These are phyloP conservation scores for Monosporozyma servazzii DNA, from an alignment of 805 yeast species.

Conservation along the genomic window DNA sequence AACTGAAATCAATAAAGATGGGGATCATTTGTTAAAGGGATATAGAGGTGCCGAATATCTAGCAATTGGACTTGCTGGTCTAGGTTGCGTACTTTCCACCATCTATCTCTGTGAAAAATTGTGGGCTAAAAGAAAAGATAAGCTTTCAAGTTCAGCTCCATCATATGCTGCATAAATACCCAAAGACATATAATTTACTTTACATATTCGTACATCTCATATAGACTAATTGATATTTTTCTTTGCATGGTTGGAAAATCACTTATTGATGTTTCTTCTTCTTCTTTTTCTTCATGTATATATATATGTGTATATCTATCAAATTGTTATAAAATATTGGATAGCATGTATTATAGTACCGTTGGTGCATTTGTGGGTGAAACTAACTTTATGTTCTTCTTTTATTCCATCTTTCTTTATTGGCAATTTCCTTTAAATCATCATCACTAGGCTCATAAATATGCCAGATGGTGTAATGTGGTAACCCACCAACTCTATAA, in stretches of 20 bases:
- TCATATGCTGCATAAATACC: background rate
- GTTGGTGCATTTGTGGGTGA: background rate
- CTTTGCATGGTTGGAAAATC: background rate
- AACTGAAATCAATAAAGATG: slow-evolving; percentile 28
- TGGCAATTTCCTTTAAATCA: slow-evolving; percentile 61
- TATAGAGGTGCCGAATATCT: slow-evolving; percentile 51
- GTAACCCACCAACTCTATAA: slow-evolving; percentile 75
- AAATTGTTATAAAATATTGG: background rate
- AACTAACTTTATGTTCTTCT: slow-evolving; percentile 22
- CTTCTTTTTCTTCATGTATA: background rate
- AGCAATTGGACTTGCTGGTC: slow-evolving; percentile 48
- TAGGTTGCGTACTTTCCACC: slow-evolving; percentile 13
- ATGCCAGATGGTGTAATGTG: slow-evolving; percentile 87
- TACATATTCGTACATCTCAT: background rate
- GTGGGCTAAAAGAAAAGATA: slow-evolving; percentile 7
- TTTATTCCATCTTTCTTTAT: slow-evolving; percentile 58
- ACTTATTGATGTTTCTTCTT: no score
- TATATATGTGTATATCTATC: background rate
- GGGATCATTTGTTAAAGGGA: slow-evolving; percentile 30
- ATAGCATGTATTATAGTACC: background rate
- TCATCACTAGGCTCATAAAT: slow-evolving; percentile 85
- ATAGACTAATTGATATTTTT: background rate
- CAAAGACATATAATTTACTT: background rate
- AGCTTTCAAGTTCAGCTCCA: background rate
- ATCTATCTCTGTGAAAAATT: slow-evolving; percentile 10